These are phyloP conservation scores for Penicillium aurantiogriseum DNA, from an alignment of 2,329 filamentous ascomycete species.

Conservation along the genomic window DNA sequence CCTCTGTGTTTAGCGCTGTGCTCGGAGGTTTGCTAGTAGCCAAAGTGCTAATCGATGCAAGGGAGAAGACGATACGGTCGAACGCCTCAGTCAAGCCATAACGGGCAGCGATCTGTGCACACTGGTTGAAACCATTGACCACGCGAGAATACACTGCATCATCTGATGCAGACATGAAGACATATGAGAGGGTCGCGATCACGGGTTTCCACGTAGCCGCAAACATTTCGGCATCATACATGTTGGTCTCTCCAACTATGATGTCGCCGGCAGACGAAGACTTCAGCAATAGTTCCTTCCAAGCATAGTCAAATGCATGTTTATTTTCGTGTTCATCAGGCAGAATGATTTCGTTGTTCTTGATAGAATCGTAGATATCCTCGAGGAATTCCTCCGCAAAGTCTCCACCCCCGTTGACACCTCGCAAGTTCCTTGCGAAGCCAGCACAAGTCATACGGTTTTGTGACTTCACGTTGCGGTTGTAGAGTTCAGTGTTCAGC, in stretches of 20 bases:
- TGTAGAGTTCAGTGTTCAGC: conserved; percentile 96
- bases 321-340: conserved; percentile 97
- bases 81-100: conserved; percentile 82
- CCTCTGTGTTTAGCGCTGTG: conserved; percentile 89
- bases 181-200: conserved; percentile 90
- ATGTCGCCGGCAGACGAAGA: conserved; percentile 72
- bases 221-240: conserved; percentile 98
- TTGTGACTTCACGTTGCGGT: conserved; percentile 73
- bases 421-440: conserved; percentile 85
- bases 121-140: conserved; percentile 93
- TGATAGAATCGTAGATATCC: conserved; percentile 87
- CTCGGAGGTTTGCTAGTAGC: conserved; percentile 73
- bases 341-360: conserved; percentile 88
- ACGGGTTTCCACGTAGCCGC: conserved; percentile 93
- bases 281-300: conserved; percentile 90
- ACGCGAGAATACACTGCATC: conserved; percentile 93
- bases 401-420: conserved; percentile 80
- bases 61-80: conserved; percentile 86
- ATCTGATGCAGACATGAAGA: conserved; percentile 98
- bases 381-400: conserved; percentile 81
- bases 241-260: conserved; percentile 80
- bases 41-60: conserved; percentile 87
- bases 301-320: conserved; percentile 94
- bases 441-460: conserved; percentile 82
- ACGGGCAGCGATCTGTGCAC: conserved; percentile 83